phyloP scores from a whole-genome alignment of 345 rosid species.

The Hypericum androsaemum region DNA sequence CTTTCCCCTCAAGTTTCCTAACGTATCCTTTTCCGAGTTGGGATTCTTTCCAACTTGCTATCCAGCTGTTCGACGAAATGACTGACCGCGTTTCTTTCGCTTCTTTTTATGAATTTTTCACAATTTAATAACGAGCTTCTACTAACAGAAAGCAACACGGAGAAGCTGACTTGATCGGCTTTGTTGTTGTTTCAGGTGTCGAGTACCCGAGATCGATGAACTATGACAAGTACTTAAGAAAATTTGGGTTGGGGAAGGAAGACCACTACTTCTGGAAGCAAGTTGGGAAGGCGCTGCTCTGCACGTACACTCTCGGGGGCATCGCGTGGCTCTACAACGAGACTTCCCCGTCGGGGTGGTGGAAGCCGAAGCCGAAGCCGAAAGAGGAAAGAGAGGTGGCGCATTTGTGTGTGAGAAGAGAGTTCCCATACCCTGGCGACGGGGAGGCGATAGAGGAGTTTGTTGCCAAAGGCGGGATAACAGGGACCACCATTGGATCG shows the following conservation, averaged over 20 bases:
- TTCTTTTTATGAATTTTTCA: background rate
- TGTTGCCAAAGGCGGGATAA: constrained; percentile 64
- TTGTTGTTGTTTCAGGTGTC: constrained; percentile 26
- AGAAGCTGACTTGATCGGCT: background rate
- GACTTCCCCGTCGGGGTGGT: constrained; percentile 84
- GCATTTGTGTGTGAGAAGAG: constrained; percentile 61
- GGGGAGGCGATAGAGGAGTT: constrained; percentile 84
- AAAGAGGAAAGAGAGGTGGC: constrained; percentile 74
- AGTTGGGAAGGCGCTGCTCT: constrained; percentile 68
- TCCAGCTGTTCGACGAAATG: constrained; percentile 27
- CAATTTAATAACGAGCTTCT: too few species aligned
- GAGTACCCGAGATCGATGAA: constrained; percentile 41
- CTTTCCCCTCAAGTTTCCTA: too few species aligned
- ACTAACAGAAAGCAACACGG: too few species aligned
- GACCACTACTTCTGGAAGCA: constrained; percentile 72
- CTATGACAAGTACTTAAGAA: constrained; percentile 45
- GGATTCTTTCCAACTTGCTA: background rate
- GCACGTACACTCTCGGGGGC: constrained; percentile 66
- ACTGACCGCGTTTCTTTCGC: background rate
- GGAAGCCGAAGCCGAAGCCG: constrained; percentile 82
- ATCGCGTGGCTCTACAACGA: constrained; percentile 68
- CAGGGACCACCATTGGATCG: constrained; percentile 61
- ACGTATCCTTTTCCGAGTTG: too few species aligned
- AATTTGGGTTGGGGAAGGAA: constrained; percentile 60
- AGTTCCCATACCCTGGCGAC: constrained; percentile 84